Evolutionary conservation across 768 basidiomycete genomes (phyloP).

Genomic region (Krasilnikovozyma curviuscula): DNA sequence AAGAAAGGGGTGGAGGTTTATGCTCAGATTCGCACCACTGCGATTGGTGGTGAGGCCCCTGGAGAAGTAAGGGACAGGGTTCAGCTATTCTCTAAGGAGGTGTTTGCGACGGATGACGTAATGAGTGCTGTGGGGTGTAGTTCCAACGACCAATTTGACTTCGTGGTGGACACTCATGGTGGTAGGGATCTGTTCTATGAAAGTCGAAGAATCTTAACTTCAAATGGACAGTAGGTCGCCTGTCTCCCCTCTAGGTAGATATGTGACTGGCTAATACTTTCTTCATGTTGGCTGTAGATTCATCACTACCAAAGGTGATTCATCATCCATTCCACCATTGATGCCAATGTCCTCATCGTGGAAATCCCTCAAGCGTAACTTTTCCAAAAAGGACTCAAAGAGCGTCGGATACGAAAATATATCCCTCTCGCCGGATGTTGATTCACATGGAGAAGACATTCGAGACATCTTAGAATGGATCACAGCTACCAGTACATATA

Average conservation of each 20-base stretch:
- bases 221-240: conserved; percentile 13
- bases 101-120: too few species aligned
- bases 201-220: conserved; percentile 16
- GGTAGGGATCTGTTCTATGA: conserved; percentile 15
- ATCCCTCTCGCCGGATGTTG: conserved; percentile 9
- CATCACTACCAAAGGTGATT: conserved; percentile 6
- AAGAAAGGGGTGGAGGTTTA: conserved; percentile 1
- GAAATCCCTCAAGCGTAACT: conserved; percentile 18
- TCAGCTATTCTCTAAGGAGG: too few species aligned
- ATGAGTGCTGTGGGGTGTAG: too few species aligned
- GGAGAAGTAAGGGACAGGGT: too few species aligned
- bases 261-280: not conserved
- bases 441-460: conserved; percentile 13
- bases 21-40: too few species aligned
- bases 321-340: not conserved
- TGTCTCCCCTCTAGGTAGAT: not conserved
- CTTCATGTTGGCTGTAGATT: not conserved
- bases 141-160: too few species aligned
- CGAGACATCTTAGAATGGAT: conserved; percentile 18
- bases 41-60: too few species aligned
- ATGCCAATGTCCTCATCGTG: not conserved
- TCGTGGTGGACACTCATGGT: conserved; percentile 6
- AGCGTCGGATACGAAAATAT: conserved; percentile 12
- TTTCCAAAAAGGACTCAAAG: conserved; percentile 20
- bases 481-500: conserved; percentile 6